A percentile compares a stretch with the other conserved stretches of the same genome.
phyloP scores from a whole-genome alignment of 2,329 filamentous ascomycete species.

The Hortaea sp. region DNA sequence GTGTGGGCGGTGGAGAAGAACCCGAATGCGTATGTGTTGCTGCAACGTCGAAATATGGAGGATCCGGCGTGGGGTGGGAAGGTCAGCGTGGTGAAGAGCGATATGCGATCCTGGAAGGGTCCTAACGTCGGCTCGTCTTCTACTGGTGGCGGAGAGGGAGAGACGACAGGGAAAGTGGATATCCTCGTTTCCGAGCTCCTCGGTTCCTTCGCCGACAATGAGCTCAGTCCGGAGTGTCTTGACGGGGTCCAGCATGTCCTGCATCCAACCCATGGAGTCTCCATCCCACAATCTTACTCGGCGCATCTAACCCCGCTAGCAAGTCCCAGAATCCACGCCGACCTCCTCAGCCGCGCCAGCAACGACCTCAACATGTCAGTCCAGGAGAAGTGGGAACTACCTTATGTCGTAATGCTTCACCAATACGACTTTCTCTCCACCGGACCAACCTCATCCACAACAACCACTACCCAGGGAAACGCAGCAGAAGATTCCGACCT shows the following conservation, averaged over 20 bases:
- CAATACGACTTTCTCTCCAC: conserved; percentile 78
- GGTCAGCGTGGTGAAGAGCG: conserved; percentile 85
- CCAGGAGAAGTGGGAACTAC: conserved; percentile 70
- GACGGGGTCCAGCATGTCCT: conserved; percentile 91
- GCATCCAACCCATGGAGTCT: conserved; percentile 71
- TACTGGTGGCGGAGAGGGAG: conserved; percentile 32
- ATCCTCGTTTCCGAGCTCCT: conserved; percentile 90
- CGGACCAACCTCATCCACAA: conserved; percentile 50
- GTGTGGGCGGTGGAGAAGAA: conserved; percentile 97
- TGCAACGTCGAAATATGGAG: conserved; percentile 73
- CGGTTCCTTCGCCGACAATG: conserved; percentile 93
- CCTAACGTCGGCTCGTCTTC: conserved; percentile 37
- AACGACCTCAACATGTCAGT: conserved; percentile 37
- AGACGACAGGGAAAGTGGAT: conserved; percentile 59
- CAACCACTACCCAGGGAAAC: conserved; percentile 44
- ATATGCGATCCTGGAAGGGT: conserved; percentile 95
- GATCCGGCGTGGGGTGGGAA: conserved; percentile 59
- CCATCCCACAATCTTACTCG: conserved; percentile 86
- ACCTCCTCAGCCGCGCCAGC: conserved; percentile 48
- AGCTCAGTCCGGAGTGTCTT: conserved; percentile 90
- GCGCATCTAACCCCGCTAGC: conserved; percentile 89
- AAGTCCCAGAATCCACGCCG: conserved; percentile 73
- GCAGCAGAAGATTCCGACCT: not conserved
- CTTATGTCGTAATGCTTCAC: conserved; percentile 89
- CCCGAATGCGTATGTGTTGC: conserved; percentile 88